Conservation (phyloP, 768 basidiomycete species). For the Chalciporus chontae region DNA sequence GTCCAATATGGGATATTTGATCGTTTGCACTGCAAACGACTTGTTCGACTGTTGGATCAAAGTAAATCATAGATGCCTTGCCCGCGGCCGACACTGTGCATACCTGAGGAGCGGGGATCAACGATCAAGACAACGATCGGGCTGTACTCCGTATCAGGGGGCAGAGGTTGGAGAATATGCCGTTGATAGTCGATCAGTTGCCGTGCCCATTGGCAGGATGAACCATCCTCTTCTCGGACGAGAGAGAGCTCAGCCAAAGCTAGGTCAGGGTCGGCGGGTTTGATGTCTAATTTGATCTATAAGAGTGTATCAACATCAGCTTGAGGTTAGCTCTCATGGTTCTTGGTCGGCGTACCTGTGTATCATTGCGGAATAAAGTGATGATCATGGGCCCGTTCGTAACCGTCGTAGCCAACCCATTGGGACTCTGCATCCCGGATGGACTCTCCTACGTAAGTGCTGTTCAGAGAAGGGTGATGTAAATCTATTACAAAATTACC, state of each 20-base stretch:
- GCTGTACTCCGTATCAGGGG: not conserved
- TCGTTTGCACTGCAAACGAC: not conserved
- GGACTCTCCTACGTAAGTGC: not conserved
- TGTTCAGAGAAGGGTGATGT: too few relatives aligned
- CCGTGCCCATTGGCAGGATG: not conserved
- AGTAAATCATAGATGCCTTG: too few relatives aligned
- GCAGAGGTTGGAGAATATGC: not conserved
- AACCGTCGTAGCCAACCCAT: not conserved
- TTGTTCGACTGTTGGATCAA: not conserved
- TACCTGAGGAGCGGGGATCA: slow-evolving; percentile 12
- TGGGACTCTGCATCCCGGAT: not conserved
- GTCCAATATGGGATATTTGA: not conserved
- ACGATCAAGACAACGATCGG: slow-evolving; percentile 7
- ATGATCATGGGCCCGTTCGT: not conserved
- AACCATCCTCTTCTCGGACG: not conserved
- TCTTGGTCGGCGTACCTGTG: not conserved
- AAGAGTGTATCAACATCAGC: too few relatives aligned
- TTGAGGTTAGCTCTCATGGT: too few relatives aligned
- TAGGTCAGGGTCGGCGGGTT: not conserved
- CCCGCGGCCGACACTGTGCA: not conserved
- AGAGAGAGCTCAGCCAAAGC: not conserved
- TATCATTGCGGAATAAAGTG: not conserved
- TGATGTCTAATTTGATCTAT: not conserved
- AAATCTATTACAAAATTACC: not conserved
- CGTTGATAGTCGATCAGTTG: slow-evolving; percentile 3